These are phyloP conservation scores for Viridothelium virens DNA, from an alignment of 495 filamentous ascomycete species.

Conservation along the genomic window DNA sequence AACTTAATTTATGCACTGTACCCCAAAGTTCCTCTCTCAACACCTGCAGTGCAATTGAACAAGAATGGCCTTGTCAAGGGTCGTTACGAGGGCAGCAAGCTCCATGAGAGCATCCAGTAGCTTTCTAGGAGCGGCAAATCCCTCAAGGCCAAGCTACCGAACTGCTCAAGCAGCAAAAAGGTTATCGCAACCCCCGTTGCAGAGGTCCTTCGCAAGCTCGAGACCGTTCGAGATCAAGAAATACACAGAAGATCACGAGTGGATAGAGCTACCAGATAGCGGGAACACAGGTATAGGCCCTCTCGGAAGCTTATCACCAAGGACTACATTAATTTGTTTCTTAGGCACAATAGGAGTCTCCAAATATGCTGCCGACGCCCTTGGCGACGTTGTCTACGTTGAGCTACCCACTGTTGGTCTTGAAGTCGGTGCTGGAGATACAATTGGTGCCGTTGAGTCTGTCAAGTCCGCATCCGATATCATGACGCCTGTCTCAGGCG, in stretches of 20 bases:
- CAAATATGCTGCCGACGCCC: constrained; percentile 75
- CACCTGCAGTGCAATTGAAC: not conserved
- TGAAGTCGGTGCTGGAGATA: constrained; percentile 60
- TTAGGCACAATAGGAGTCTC: constrained; percentile 80
- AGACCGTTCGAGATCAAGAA: constrained; percentile 50
- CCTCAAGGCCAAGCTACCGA: not conserved
- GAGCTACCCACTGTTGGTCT: constrained; percentile 69
- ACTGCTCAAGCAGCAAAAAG: not conserved
- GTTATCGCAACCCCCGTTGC: not conserved
- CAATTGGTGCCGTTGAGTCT: constrained; percentile 90
- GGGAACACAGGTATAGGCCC: constrained; percentile 50
- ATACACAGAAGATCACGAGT: constrained; percentile 97
- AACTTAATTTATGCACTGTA: not conserved
- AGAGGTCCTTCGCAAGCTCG: constrained; percentile 19
- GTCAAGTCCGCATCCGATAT: constrained; percentile 98
- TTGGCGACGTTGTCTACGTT: constrained; percentile 95
- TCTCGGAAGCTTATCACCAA: constrained; percentile 1
- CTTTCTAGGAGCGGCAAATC: not conserved
- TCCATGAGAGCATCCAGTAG: not conserved
- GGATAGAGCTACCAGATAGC: constrained; percentile 78
- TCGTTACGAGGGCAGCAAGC: not conserved
- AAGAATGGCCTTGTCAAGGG: not conserved
- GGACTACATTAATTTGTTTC: constrained; percentile 10
- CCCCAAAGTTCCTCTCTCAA: not conserved
- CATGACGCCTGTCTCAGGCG: constrained; percentile 75